These are phyloP conservation scores for Gigaspora rosea DNA, from an alignment of 192 early-diverging fungal genomes.

Conservation along the genomic window DNA sequence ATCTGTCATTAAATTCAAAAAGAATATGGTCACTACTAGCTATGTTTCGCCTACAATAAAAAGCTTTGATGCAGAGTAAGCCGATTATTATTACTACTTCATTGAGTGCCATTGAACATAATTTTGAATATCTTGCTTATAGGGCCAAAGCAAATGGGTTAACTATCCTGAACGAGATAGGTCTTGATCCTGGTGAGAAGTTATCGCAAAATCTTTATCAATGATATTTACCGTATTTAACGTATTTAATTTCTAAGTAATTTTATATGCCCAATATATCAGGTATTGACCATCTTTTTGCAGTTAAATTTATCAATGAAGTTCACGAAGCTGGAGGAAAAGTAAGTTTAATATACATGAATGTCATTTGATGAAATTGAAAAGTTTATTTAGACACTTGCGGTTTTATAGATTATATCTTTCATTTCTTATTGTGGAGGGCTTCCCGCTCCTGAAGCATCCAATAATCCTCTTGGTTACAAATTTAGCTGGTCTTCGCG, in stretches of 20 bases:
- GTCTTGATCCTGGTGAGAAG: slow-evolving; percentile 78
- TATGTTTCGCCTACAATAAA: slow-evolving; percentile 96
- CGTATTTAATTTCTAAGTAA: background rate
- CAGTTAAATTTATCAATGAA: slow-evolving; percentile 88
- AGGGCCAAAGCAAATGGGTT: slow-evolving; percentile 85
- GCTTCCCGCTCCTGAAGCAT: slow-evolving; percentile 94
- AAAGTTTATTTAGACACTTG: slow-evolving; percentile 6
- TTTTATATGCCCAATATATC: background rate
- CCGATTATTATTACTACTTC: slow-evolving; percentile 13
- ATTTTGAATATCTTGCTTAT: background rate
- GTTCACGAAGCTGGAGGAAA: slow-evolving; percentile 81
- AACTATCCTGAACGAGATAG: slow-evolving; percentile 97
- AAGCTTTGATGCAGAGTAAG: slow-evolving; percentile 80
- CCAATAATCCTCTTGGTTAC: slow-evolving; percentile 98
- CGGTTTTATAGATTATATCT: slow-evolving; percentile 56
- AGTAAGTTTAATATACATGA: slow-evolving; percentile 43
- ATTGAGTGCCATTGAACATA: background rate
- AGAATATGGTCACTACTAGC: slow-evolving; percentile 94
- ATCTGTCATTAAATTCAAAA: slow-evolving; percentile 86
- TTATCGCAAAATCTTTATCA: background rate
- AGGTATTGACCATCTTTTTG: slow-evolving; percentile 95
- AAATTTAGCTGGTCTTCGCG: slow-evolving; percentile 99
- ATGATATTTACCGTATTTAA: background rate
- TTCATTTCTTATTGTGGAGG: slow-evolving; percentile 98
- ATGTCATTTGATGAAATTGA: background rate